A percentile compares a stretch with the other conserved stretches of the same genome.
These are phyloP conservation scores for Phyllosticta citriasiana DNA, from an alignment of 2,329 filamentous ascomycete genomes.

Conservation along the genomic window DNA sequence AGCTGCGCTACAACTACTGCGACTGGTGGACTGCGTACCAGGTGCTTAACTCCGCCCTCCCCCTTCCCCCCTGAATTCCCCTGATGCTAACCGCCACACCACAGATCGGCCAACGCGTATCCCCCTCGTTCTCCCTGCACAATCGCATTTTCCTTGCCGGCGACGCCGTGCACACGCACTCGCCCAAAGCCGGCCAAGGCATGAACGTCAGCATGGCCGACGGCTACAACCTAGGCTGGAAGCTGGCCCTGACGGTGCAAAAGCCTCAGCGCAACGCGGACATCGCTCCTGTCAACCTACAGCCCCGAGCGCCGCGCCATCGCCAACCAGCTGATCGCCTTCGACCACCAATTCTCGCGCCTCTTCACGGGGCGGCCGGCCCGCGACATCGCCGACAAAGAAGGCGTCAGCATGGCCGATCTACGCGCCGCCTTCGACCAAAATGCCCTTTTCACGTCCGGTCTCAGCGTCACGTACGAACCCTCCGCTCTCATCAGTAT, in stretches of 20 bases:
- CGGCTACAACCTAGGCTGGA: constrained; percentile 49
- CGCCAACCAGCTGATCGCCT: constrained; percentile 54
- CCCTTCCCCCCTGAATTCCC: neutral
- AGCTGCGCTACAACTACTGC: constrained; percentile 51
- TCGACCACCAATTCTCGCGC: constrained; percentile 39
- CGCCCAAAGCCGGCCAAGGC: constrained; percentile 57
- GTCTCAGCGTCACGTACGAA: constrained; percentile 48
- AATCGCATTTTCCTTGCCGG: constrained; percentile 60
- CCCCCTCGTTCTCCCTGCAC: constrained; percentile 44
- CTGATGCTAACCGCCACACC: neutral
- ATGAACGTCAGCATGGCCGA: constrained; percentile 69
- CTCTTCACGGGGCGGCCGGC: constrained; percentile 41
- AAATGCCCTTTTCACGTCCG: constrained; percentile 50
- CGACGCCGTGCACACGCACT: constrained; percentile 51
- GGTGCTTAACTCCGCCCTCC: neutral
- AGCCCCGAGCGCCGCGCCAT: constrained; percentile 46
- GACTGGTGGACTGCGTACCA: constrained; percentile 62
- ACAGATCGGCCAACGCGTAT: constrained; percentile 53
- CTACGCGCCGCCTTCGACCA: constrained; percentile 54
- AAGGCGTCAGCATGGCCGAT: constrained; percentile 51
- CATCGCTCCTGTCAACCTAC: constrained; percentile 30
- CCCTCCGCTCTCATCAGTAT: constrained; percentile 42
- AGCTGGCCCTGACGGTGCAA: constrained; percentile 36
- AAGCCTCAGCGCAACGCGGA: neutral
- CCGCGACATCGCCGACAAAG: constrained; percentile 50